phyloP scores from a whole-genome alignment of 2,329 filamentous ascomycete genomes.

The Diaporthe caulivora region DNA sequence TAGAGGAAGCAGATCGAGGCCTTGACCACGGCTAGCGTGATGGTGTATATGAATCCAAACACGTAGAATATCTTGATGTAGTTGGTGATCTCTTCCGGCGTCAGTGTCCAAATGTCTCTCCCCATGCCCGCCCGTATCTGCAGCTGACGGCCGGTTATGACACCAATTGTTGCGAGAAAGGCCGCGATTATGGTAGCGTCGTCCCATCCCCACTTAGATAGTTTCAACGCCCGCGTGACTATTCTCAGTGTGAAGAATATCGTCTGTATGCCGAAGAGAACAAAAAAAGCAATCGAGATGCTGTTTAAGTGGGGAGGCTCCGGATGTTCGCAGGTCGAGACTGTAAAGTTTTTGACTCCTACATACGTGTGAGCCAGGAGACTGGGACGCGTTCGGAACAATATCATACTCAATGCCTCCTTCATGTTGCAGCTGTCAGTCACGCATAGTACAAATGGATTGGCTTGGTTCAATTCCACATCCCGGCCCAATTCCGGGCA shows the following conservation, averaged over 20 bases:
- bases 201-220: slow-evolving; percentile 48
- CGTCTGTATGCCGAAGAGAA: slow-evolving; percentile 49
- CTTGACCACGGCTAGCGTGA: slow-evolving; percentile 10
- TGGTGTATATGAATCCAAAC: slow-evolving; percentile 46
- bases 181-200: slow-evolving; percentile 50
- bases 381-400: not conserved
- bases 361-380: not conserved
- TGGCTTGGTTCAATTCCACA: not conserved
- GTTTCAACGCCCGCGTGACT: slow-evolving; percentile 47
- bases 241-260: slow-evolving; percentile 55
- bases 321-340: not conserved
- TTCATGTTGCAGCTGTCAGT: not conserved
- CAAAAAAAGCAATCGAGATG: not conserved
- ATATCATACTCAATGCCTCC: not conserved
- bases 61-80: slow-evolving; percentile 31
- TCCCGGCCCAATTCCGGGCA: not conserved
- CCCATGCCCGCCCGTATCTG: slow-evolving; percentile 51
- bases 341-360: slow-evolving; percentile 9
- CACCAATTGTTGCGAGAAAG: slow-evolving; percentile 38
- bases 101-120: slow-evolving; percentile 40
- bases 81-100: slow-evolving; percentile 36
- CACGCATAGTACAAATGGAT: not conserved
- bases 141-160: slow-evolving; percentile 44
- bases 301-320: not conserved
- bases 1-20: slow-evolving; percentile 30